Evolutionary conservation across 345 rosid species (phyloP).

Genomic region (Anacardium occidentale): DNA sequence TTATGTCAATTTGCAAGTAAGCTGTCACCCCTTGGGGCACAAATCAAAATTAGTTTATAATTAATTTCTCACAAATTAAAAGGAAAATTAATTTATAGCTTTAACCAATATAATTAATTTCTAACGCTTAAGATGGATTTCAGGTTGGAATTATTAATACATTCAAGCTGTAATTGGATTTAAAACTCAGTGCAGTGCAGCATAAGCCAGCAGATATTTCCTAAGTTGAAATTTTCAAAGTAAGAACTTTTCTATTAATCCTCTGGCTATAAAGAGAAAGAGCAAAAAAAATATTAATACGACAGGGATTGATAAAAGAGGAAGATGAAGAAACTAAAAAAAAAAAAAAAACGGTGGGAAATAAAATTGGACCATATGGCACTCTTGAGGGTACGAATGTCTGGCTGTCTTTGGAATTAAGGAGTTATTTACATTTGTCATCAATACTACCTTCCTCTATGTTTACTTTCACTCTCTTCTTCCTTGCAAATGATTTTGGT

Average conservation of each 20-base stretch:
- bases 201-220: too few relatives aligned
- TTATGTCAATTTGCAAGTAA: not conserved
- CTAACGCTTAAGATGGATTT: not conserved
- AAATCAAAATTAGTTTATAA: too few relatives aligned
- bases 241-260: not conserved
- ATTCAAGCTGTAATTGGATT: not conserved
- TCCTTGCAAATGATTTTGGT: too few relatives aligned
- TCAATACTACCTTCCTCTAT: too few relatives aligned
- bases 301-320: not conserved
- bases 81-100: too few relatives aligned
- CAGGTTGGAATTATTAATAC: not conserved
- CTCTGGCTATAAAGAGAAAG: not conserved
- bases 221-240: not conserved
- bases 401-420: too few relatives aligned
- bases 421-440: too few relatives aligned
- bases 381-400: not conserved
- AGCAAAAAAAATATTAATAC: not conserved
- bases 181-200: too few relatives aligned
- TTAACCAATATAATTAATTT: too few relatives aligned
- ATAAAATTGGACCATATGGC: not conserved
- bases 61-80: too few relatives aligned
- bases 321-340: not conserved
- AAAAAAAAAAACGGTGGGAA: not conserved
- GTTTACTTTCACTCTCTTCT: too few relatives aligned
- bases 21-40: too few relatives aligned